Evolutionary conservation across 1,284 basidiomycete genomes (phyloP).

Genomic region (Boletus mariae): DNA sequence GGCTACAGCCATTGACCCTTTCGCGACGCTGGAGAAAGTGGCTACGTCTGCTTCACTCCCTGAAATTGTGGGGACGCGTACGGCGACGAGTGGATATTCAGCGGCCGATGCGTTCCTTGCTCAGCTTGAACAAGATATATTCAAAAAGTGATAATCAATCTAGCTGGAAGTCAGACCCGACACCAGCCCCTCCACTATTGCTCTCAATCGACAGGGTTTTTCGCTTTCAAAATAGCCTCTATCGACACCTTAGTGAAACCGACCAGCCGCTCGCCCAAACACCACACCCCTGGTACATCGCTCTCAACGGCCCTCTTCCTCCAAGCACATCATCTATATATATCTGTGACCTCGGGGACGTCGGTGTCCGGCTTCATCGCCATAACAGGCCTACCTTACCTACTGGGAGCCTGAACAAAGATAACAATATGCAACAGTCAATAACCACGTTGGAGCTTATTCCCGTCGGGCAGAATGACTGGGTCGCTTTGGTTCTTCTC

Average conservation of each 20-base stretch:
- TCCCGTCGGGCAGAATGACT: too few relatives aligned
- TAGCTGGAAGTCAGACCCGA: not conserved
- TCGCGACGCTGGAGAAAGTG: slow-evolving; percentile 47
- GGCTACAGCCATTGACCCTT: slow-evolving; percentile 39
- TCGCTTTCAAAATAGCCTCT: not conserved
- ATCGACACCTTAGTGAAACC: not conserved
- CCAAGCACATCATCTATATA: not conserved
- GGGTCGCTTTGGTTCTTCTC: too few relatives aligned
- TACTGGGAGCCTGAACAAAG: too few relatives aligned
- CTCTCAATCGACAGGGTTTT: not conserved
- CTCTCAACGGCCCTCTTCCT: not conserved
- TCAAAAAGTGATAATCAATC: slow-evolving; percentile 18
- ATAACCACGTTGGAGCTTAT: too few relatives aligned
- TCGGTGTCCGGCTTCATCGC: too few relatives aligned
- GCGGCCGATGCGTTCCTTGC: slow-evolving; percentile 62
- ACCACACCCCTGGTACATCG: not conserved
- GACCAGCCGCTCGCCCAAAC: not conserved
- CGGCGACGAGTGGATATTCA: slow-evolving; percentile 27
- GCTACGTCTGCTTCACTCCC: slow-evolving; percentile 11
- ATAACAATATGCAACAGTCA: too few relatives aligned
- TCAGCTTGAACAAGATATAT: slow-evolving; percentile 50
- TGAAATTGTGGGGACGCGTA: not conserved
- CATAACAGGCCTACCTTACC: too few relatives aligned
- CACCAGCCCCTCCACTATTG: not conserved
- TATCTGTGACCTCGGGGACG: too few relatives aligned